A percentile compares a stretch with the other conserved stretches of the same genome.
Conservation (phyloP, 331 rosid genomes). For the Saraca asoca region DNA sequence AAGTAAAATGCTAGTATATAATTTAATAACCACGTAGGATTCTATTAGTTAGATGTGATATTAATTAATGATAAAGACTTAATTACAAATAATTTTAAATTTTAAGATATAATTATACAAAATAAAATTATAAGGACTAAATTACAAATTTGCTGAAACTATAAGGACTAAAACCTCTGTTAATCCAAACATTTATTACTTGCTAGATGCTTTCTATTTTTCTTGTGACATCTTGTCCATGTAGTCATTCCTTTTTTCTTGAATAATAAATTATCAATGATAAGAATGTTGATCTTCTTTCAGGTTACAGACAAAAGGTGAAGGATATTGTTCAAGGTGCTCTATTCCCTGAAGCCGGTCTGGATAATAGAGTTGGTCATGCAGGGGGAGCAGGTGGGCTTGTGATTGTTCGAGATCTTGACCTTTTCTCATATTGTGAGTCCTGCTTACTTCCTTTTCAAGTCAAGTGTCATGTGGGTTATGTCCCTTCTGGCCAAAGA, state of each 20-base stretch:
- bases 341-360: conserved; percentile 91
- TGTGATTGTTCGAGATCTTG: conserved; percentile 85
- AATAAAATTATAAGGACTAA: too few relatives aligned
- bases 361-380: conserved; percentile 68
- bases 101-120: too few relatives aligned
- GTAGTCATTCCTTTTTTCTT: background rate
- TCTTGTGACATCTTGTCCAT: background rate
- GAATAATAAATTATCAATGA: background rate
- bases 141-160: too few relatives aligned
- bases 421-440: conserved; percentile 86
- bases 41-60: too few relatives aligned
- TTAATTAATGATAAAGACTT: too few relatives aligned
- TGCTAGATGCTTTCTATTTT: background rate
- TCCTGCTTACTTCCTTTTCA: conserved; percentile 94
- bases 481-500: conserved; percentile 82
- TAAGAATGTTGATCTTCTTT: conserved; percentile 20
- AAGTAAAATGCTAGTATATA: too few relatives aligned
- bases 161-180: too few relatives aligned
- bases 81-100: too few relatives aligned
- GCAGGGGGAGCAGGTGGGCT: conserved; percentile 97
- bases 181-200: too few relatives aligned
- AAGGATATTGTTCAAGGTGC: conserved; percentile 90
- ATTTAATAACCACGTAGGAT: too few relatives aligned
- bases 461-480: conserved; percentile 89
- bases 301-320: conserved; percentile 76